Evolutionary conservation across 441 rosid species (phyloP), one percentile per base, ranked within the genome.

Genomic region (Populus tomentosa): DNA sequence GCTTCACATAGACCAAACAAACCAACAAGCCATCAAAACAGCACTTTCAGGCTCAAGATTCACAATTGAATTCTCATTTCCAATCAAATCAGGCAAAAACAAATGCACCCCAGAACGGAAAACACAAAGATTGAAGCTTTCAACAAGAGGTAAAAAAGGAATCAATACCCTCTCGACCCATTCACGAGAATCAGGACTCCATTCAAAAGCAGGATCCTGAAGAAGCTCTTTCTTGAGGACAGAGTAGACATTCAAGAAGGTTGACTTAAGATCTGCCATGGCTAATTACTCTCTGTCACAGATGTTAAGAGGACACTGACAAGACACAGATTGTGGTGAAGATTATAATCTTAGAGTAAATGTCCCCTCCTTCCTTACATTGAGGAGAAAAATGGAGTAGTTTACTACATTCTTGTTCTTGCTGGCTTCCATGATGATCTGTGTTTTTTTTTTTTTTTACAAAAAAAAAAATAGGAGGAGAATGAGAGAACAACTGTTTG

Each of bases 181-280:
- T 74, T 79, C 89, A 66, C 88, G 88, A 13, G 94, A 86, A 69
- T 86, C 90, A 72, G 83, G 79, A 18, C 88, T 84, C 82, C 88
- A 89, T 64, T 87, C 91, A 80, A 91, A 92, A 63, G 94, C 83
- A 35, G 94, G 91, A 64, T 92, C 97, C 24, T 87, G 72, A 13
- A 92, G 89, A 62, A 92, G 94, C 72, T 89, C 94, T 38, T 84
- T 79, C 85, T 91, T 92, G 71, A 92, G 87, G 50, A 67, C 70
- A 23, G 86, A 80, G 73, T 90, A 90, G 9, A 85, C 90, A 16
- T 86, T 59, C 78, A 88, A 77, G 81, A 92, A 90, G 53, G 88
- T 85, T 65, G 92, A 78, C 84, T 82, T 89, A 74, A 88, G 91
- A 90, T 92, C 90, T 84, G 91, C 92, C 92, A 91, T 91, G 26